Evolutionary conservation across 2,329 filamentous ascomycete species (phyloP), one percentile per base, ranked within the genome.

Genomic region (Claviceps capensis): DNA sequence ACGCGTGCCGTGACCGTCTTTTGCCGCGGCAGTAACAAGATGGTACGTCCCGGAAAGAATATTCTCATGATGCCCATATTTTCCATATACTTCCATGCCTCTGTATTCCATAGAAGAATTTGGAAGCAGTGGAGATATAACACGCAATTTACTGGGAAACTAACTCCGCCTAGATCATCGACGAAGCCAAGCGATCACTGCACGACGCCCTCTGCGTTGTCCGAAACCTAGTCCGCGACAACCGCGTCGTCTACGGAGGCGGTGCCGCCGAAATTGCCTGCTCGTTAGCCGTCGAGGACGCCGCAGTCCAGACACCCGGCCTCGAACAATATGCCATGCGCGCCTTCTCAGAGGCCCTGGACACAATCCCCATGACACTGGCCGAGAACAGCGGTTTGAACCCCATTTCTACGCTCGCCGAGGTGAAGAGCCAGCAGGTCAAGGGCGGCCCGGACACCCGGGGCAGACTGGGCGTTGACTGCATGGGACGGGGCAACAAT

Each of bases 311-410:
- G 82, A 95, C 88, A 50, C 88, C 90, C 23, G 93, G 93, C n/a
- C 81, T 98, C 41, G 91, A 96, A 72, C 93, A 98, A 72, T 98
- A 98, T 69, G 90, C 91, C 58, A 98, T 98, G 91, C 87, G 93
- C 56, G 93, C 93, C 23, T 98, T 98, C 66, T 81, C 93, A 55
- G 91, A 97, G 69, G 94, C 93, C 5, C 81, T 98, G 38, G 93
- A 98, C 68, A 78, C 87, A 1, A 78, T 98, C 1, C 93, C 93
- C 37, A 93, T 98, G 88, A 88, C 93, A 2, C 78, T 98, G 55
- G 90, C 93, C 9, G 91, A 98, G 78, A 98, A 98, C 78, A 95
- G 88, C 60, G 93, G 93, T 56, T 76, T 97, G 56, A 95, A 88
- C 71, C 88, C 93, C 16, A 98, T 98, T 61, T 89, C 96, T 63